Percentiles rank a stretch among this genome's conserved stretches.
Conservation (phyloP, 2,329 filamentous ascomycete species). For the Dendryphion nanum region DNA sequence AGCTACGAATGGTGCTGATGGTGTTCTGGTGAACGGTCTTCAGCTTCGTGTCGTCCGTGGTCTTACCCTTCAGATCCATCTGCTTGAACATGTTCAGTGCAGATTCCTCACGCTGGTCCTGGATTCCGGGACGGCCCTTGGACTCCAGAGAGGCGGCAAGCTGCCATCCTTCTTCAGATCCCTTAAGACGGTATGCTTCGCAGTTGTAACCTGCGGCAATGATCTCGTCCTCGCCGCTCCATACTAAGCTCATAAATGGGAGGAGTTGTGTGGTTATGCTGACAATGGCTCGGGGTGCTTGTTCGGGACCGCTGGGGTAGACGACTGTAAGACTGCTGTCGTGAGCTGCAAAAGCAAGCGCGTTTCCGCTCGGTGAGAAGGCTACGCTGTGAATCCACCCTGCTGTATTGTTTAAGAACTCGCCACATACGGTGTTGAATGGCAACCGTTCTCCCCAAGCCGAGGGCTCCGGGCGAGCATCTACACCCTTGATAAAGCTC, state of each 20-base stretch:
- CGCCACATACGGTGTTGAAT: conserved; percentile 97
- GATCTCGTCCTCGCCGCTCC: conserved; percentile 89
- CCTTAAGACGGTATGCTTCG: conserved; percentile 87
- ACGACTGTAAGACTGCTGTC: conserved; percentile 97
- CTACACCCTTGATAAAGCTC: conserved; percentile 93
- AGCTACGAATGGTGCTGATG: conserved; percentile 79
- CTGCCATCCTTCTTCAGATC: conserved; percentile 77
- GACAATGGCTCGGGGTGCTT: conserved; percentile 85
- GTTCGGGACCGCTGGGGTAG: conserved; percentile 87
- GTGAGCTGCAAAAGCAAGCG: conserved; percentile 90
- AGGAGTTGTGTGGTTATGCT: conserved; percentile 86
- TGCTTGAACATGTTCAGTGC: conserved; percentile 97
- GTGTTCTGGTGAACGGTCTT: conserved; percentile 98
- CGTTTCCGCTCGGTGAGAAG: conserved; percentile 89
- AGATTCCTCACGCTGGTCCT: conserved; percentile 79
- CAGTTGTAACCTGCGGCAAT: conserved; percentile 88
- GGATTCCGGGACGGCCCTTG: conserved; percentile 61
- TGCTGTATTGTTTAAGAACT: conserved; percentile 92
- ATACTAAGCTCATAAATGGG: conserved; percentile 89
- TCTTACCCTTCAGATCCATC: conserved; percentile 97
- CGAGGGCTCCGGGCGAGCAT: conserved; percentile 78
- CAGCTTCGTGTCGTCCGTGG: conserved; percentile 87
- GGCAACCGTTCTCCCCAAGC: conserved; percentile 94
- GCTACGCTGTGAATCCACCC: conserved; percentile 94
- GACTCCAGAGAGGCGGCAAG: conserved; percentile 77